Percentiles rank a stretch among this genome's conserved stretches.
Conservation (phyloP, 345 rosid genomes). For the Hypericum perforatum region DNA sequence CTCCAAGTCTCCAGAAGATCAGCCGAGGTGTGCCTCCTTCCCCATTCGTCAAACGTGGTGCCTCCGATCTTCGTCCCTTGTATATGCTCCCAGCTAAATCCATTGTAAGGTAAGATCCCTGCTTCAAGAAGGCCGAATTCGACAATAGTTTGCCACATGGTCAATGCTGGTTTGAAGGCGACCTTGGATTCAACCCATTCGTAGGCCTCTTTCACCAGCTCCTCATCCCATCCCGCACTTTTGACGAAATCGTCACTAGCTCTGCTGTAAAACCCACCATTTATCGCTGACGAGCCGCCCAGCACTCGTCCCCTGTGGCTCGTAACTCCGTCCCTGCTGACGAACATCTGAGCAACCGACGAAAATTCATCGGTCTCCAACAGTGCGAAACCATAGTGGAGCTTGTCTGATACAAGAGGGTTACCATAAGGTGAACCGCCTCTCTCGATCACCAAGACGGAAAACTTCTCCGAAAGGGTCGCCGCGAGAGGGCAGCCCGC, state of each 20-base stretch:
- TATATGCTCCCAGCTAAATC: conserved; percentile 55
- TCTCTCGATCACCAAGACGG: conserved; percentile 56
- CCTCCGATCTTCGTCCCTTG: conserved; percentile 76
- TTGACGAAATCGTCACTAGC: conserved; percentile 46
- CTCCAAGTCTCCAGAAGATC: conserved; percentile 53
- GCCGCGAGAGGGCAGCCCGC: conserved; percentile 66
- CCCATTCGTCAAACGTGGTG: conserved; percentile 43
- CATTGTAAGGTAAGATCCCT: conserved; percentile 56
- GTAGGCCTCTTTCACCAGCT: conserved; percentile 48
- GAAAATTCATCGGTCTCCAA: conserved; percentile 48
- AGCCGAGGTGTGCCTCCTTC: conserved; percentile 60
- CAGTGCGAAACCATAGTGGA: conserved; percentile 39
- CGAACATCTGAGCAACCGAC: conserved; percentile 52
- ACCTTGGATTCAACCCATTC: conserved; percentile 66
- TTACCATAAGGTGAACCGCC: conserved; percentile 59
- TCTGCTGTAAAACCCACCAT: conserved; percentile 68
- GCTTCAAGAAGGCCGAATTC: conserved; percentile 67
- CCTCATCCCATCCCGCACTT: conserved; percentile 49
- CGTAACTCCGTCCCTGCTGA: conserved; percentile 39
- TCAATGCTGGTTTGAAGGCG: conserved; percentile 42
- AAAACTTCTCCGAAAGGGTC: conserved; percentile 46
- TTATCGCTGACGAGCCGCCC: conserved; percentile 62
- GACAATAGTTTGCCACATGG: conserved; percentile 54
- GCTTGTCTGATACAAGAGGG: conserved; percentile 35
- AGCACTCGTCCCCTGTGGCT: conserved; percentile 53